Evolutionary conservation across 345 rosid species (phyloP).

Genomic region (Gossypium mustelinum): DNA sequence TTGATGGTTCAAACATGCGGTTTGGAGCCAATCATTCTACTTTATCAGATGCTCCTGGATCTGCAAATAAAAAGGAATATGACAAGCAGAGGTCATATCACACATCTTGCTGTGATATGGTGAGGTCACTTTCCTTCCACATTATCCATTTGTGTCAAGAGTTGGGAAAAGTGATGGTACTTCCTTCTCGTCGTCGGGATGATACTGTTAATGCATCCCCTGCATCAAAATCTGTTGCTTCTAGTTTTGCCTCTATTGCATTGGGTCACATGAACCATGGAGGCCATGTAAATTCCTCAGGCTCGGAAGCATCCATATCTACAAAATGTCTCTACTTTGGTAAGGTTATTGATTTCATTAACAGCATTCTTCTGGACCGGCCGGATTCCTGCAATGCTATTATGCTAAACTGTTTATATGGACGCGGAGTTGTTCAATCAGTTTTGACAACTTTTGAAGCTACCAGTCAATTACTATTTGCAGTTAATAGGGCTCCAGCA

Average conservation of each 20-base stretch:
- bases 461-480: conserved; percentile 74
- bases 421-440: conserved; percentile 71
- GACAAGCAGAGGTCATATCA: conserved; percentile 78
- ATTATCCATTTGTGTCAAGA: conserved; percentile 90
- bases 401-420: conserved; percentile 71
- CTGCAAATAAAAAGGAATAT: conserved; percentile 46
- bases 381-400: conserved; percentile 90
- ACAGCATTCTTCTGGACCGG: conserved; percentile 77
- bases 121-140: conserved; percentile 81
- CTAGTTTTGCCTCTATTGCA: conserved; percentile 71
- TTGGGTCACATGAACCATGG: conserved; percentile 74
- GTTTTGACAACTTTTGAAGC: conserved; percentile 95
- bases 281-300: conserved; percentile 50
- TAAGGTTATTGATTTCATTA: conserved; percentile 84
- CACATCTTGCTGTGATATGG: conserved; percentile 89
- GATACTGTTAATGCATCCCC: conserved; percentile 77
- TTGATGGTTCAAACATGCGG: conserved; percentile 45
- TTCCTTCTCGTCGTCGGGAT: conserved; percentile 92
- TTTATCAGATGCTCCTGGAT: conserved; percentile 44
- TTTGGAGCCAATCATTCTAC: conserved; percentile 45
- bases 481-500: conserved; percentile 59
- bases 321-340: conserved; percentile 95
- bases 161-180: conserved; percentile 89
- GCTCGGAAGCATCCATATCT: conserved; percentile 56
- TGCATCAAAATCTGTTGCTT: conserved; percentile 76